These are phyloP conservation scores for Chlorencoelia australis DNA, from an alignment of 2,329 filamentous ascomycete species.

Conservation along the genomic window DNA sequence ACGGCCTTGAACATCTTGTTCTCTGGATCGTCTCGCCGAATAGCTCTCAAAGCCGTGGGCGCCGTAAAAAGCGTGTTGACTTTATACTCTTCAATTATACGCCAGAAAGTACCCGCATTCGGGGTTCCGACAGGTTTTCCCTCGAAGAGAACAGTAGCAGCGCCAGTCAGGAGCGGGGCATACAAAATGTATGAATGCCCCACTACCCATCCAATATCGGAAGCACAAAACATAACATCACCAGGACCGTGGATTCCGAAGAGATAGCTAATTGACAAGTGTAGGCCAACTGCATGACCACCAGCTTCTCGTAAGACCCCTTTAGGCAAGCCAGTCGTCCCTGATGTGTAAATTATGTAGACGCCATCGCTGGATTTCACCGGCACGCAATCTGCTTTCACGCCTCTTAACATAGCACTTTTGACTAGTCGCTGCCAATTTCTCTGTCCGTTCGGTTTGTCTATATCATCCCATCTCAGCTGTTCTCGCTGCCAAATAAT, in stretches of 20 bases:
- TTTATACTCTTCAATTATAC: constrained; percentile 73
- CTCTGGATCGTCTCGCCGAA: constrained; percentile 74
- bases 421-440: constrained; percentile 72
- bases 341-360: constrained; percentile 87
- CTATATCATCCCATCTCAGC: constrained; percentile 61
- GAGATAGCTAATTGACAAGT: constrained; percentile 71
- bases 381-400: constrained; percentile 66
- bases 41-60: constrained; percentile 77
- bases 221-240: constrained; percentile 62
- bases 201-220: constrained; percentile 89
- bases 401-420: constrained; percentile 54
- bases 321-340: constrained; percentile 75
- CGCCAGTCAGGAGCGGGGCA: constrained; percentile 73
- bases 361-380: constrained; percentile 68
- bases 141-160: constrained; percentile 80
- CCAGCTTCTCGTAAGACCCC: constrained; percentile 75
- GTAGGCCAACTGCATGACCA: constrained; percentile 77
- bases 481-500: constrained; percentile 80
- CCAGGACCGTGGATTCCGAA: constrained; percentile 77
- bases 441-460: constrained; percentile 56
- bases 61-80: constrained; percentile 81
- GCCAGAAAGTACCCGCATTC: constrained; percentile 80
- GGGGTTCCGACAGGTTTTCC: constrained; percentile 91
- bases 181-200: constrained; percentile 85
- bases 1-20: constrained; percentile 53